Evolutionary conservation across 108 stramenopile genomes (phyloP), one percentile per base, ranked within the genome.

Genomic region (Cyclotella distinguenda): DNA sequence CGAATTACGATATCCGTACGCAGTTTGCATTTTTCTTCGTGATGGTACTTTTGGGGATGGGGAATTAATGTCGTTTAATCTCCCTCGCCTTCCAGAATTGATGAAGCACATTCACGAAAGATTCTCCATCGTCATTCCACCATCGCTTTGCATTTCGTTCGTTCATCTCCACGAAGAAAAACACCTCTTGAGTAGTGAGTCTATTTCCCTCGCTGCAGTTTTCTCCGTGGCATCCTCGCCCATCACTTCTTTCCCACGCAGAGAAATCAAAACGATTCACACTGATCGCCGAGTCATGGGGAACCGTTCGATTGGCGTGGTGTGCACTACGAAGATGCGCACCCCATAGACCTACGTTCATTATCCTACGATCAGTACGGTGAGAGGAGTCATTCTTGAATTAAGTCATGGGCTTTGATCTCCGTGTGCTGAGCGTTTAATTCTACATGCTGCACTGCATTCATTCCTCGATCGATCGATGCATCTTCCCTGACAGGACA

Each of bases 301-400:
- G 92, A 6, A 92, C 95, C 0, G 82, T 96, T 79, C 40, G 76
- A 48, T 60, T 98, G 18, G 94, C 91, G 3, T 67, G 66, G 45
- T 72, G 73, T 44, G 91, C 91, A 38, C 66, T 97, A 16, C 18
- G 66, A 22, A 42, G 63, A 15, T 25, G 59, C 7, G 65, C 73
- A 13, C 91, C 95, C 1, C 92, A 97, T 60, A 79, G 96, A 0
- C 95, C 18, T 99, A 99, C 81, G 95, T 96, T 10, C 99, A 99
- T 74, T 99, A 99, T 82, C 97, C 99, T 4, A 98, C 97, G 8
- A 95, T 98, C 46, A 89, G 87, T 47, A 88, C 88, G n/a, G 57
- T 59, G 58, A 80, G 50, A 31, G 15, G 9, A 38, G 8, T 38
- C 11, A 10, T 7, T 38, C 11, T 38, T 7, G 36, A 10, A 38